Percentiles rank a stretch among this genome's conserved stretches.
These are phyloP conservation scores for Hericium erinaceus DNA, from an alignment of 768 basidiomycete genomes.

Conservation along the genomic window DNA sequence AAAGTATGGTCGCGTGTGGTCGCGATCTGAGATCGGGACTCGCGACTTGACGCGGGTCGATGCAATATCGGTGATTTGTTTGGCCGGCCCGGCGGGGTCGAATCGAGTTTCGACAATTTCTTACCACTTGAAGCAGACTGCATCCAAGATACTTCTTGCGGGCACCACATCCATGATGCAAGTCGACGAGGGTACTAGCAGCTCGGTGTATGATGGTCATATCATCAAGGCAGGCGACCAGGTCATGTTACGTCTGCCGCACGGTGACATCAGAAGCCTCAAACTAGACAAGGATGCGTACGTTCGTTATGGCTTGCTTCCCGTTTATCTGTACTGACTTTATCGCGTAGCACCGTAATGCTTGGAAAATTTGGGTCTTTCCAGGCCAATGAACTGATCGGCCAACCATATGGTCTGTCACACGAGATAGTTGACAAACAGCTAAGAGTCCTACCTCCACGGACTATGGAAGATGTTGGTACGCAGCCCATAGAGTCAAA, in stretches of 20 bases:
- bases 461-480: conserved; percentile 75
- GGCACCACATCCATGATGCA: not conserved
- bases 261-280: conserved; percentile 65
- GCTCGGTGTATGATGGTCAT: not conserved
- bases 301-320: not conserved
- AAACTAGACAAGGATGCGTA: conserved; percentile 44
- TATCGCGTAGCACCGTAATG: conserved; percentile 32
- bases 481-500: conserved; percentile 4
- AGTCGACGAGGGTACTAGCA: not conserved
- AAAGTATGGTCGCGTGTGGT: too few species aligned
- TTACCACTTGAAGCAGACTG: not conserved
- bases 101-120: not conserved
- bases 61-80: not conserved
- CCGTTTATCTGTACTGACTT: not conserved
- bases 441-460: conserved; percentile 52
- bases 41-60: too few species aligned
- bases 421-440: conserved; percentile 78
- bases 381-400: conserved; percentile 64
- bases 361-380: conserved; percentile 88
- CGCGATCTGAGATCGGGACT: too few species aligned
- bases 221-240: conserved; percentile 59
- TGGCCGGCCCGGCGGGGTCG: not conserved
- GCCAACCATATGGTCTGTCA: conserved; percentile 78
- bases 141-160: not conserved
- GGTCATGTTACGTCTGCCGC: conserved; percentile 75